A percentile compares a stretch with the other conserved stretches of the same genome.
Conservation (phyloP, 2,329 filamentous ascomycete species). For the Stagonosporopsis tanaceti region DNA sequence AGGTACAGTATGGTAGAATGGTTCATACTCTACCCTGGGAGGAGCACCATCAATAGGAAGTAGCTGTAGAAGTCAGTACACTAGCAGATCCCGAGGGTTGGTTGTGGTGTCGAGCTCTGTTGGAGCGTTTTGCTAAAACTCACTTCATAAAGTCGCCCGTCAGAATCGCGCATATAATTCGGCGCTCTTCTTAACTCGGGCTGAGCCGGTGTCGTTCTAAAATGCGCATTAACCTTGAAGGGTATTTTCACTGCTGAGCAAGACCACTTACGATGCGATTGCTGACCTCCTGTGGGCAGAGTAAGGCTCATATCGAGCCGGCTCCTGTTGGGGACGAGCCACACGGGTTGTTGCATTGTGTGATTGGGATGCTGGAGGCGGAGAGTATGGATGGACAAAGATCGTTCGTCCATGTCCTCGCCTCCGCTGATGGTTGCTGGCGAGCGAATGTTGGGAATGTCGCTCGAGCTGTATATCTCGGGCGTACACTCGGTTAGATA, state of each 20-base stretch:
- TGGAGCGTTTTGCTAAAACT: conserved; percentile 32
- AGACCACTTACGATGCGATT: conserved; percentile 30
- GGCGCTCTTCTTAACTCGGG: conserved; percentile 21
- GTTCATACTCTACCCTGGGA: conserved; percentile 28
- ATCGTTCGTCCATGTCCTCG: conserved; percentile 35
- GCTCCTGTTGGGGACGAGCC: conserved; percentile 13
- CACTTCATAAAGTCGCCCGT: conserved; percentile 46
- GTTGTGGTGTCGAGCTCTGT: conserved; percentile 23
- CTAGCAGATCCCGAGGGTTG: background rate
- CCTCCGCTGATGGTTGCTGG: conserved; percentile 24
- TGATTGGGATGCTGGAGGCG: conserved; percentile 17
- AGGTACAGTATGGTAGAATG: conserved; percentile 16
- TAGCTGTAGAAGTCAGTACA: conserved; percentile 41
- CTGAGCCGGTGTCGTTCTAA: conserved; percentile 20
- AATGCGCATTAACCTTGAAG: conserved; percentile 31
- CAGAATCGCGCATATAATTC: conserved; percentile 34
- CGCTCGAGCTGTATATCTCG: conserved; percentile 41
- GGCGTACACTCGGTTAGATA: conserved; percentile 43
- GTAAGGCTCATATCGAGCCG: conserved; percentile 16
- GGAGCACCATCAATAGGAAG: conserved; percentile 35
- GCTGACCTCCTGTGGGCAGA: conserved; percentile 19
- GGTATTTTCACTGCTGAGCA: background rate
- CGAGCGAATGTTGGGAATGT: conserved; percentile 25
- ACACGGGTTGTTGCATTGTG: conserved; percentile 16
- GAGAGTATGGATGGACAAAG: conserved; percentile 28